Conservation (phyloP, 1,139 yeast genomes). For the Yamadazyma oceani region DNA sequence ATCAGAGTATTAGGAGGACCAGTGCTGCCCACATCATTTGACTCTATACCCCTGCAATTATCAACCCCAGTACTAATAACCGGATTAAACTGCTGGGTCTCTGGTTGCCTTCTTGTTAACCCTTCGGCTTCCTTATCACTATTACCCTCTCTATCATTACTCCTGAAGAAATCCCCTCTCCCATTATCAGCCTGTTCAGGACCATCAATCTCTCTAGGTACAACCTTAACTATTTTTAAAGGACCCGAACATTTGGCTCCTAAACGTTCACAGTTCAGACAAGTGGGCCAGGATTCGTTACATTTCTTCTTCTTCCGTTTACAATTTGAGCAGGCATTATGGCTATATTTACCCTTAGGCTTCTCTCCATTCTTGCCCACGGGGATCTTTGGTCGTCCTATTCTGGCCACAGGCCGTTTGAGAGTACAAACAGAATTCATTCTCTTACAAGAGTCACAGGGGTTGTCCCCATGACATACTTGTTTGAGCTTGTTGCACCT, state of each 20-base stretch:
- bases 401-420: conserved; percentile 12
- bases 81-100: too few relatives aligned
- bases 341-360: conserved; percentile 15
- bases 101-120: too few relatives aligned
- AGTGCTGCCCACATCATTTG: too few relatives aligned
- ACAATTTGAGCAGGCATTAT: conserved; percentile 61
- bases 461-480: conserved; percentile 14
- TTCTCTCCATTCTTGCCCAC: neutral
- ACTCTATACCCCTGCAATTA: too few relatives aligned
- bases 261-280: conserved; percentile 51
- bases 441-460: conserved; percentile 15
- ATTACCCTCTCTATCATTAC: too few relatives aligned
- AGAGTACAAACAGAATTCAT: conserved; percentile 11
- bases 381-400: conserved; percentile 16
- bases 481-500: conserved; percentile 19
- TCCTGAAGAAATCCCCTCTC: too few relatives aligned
- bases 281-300: conserved; percentile 55
- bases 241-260: conserved; percentile 37
- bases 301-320: conserved; percentile 63
- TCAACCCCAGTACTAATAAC: too few relatives aligned
- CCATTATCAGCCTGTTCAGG: neutral
- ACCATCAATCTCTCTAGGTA: neutral
- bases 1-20: too few relatives aligned
- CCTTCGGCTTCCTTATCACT: too few relatives aligned
- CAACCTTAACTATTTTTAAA: conserved; percentile 1